Percentiles rank a stretch among this genome's conserved stretches.
Evolutionary conservation across 179 eudicot genomes (phyloP).

Genomic region (Drosera spatulata): DNA sequence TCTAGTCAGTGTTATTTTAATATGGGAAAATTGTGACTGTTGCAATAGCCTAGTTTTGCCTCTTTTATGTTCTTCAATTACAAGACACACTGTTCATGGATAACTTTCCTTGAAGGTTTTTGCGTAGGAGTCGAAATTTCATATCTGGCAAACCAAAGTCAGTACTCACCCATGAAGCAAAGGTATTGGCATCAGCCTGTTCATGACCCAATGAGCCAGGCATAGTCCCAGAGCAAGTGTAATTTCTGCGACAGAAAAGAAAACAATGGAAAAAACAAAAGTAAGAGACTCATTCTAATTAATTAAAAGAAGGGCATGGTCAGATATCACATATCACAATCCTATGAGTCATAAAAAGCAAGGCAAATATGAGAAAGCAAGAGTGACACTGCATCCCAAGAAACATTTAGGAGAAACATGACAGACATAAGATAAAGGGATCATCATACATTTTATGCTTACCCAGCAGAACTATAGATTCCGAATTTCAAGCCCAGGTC

Average conservation of each 20-base stretch:
- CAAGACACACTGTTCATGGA: background rate
- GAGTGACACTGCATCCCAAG: no score
- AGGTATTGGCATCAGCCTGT: constrained; percentile 28
- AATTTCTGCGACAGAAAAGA: no score
- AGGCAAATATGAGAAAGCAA: no score
- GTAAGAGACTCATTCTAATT: no score
- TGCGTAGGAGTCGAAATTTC: no score
- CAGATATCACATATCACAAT: no score
- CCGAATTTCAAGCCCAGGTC: constrained; percentile 82
- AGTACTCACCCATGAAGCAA: constrained; percentile 28
- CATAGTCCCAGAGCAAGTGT: constrained; percentile 22
- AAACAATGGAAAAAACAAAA: background rate
- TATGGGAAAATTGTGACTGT: no score
- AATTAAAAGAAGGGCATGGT: no score
- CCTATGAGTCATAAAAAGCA: no score
- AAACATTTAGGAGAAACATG: background rate
- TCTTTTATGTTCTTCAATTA: no score
- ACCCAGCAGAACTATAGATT: constrained; percentile 90
- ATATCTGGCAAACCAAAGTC: background rate
- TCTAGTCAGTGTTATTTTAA: no score
- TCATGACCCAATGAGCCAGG: constrained; percentile 36
- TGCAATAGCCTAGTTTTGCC: no score
- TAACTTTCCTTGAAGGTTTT: background rate
- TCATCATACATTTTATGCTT: constrained; percentile 1
- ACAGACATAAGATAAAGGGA: background rate